These are phyloP conservation scores for Scutellaria minor DNA, from an alignment of 257 asterid genomes.

Conservation along the genomic window DNA sequence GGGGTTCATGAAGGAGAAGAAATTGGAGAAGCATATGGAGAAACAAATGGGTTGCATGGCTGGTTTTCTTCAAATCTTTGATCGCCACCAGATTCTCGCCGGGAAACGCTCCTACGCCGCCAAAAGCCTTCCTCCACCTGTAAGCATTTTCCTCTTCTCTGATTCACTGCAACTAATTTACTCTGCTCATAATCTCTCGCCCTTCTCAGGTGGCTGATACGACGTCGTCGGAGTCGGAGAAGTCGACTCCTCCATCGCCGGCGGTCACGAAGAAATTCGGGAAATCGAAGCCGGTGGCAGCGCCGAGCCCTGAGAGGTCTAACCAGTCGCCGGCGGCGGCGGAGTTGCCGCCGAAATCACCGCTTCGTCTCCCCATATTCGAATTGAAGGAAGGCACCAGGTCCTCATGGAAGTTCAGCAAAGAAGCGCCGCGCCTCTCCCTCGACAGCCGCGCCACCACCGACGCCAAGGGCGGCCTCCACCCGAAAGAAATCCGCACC, in stretches of 20 bases:
- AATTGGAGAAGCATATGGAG: slow-evolving; percentile 56
- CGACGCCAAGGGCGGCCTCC: slow-evolving; percentile 90
- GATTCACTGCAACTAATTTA: neutral
- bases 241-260: slow-evolving; percentile 53
- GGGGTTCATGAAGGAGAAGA: slow-evolving; percentile 50
- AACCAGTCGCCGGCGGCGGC: slow-evolving; percentile 17
- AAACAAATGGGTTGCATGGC: slow-evolving; percentile 62
- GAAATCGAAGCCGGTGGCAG: slow-evolving; percentile 37
- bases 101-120: slow-evolving; percentile 59
- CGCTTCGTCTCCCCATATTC: slow-evolving; percentile 53
- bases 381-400: slow-evolving; percentile 65
- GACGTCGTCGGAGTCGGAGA: slow-evolving; percentile 59
- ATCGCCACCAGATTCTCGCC: slow-evolving; percentile 76
- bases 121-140: slow-evolving; percentile 70
- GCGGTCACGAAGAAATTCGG: slow-evolving; percentile 45
- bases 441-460: slow-evolving; percentile 91
- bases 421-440: slow-evolving; percentile 88
- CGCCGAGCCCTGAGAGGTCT: slow-evolving; percentile 40
- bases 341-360: slow-evolving; percentile 57
- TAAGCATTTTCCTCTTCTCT: slow-evolving; percentile 20
- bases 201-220: slow-evolving; percentile 53
- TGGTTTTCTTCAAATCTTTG: slow-evolving; percentile 75
- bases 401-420: slow-evolving; percentile 78
- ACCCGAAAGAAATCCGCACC: slow-evolving; percentile 73
- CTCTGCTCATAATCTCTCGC: neutral